Conservation (phyloP, 2,329 filamentous ascomycete species). For the Sporothrix curviconia region DNA sequence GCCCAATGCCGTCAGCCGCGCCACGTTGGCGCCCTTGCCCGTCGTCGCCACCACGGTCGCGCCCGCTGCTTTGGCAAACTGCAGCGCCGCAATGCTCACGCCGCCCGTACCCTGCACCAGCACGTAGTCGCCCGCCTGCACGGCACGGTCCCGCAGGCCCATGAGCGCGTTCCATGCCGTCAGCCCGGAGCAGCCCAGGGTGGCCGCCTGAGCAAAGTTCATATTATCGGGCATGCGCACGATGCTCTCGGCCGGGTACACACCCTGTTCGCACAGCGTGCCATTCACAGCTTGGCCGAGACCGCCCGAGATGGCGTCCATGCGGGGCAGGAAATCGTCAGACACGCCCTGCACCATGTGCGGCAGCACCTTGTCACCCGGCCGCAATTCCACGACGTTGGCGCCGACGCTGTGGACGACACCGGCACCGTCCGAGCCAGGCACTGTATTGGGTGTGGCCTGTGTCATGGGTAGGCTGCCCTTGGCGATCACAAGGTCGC, state of each 20-base stretch:
- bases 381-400: conserved; percentile 33
- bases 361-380: conserved; percentile 29
- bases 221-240: conserved; percentile 55
- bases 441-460: conserved; percentile 38
- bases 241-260: conserved; percentile 62
- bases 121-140: conserved; percentile 52
- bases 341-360: not conserved
- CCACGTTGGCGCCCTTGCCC: conserved; percentile 44
- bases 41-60: conserved; percentile 54
- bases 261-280: conserved; percentile 58
- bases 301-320: conserved; percentile 50
- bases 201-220: conserved; percentile 46
- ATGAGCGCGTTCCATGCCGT: conserved; percentile 63
- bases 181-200: conserved; percentile 52
- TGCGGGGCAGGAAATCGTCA: conserved; percentile 45
- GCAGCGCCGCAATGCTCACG: conserved; percentile 60
- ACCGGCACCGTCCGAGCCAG: conserved; percentile 49
- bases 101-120: conserved; percentile 67
- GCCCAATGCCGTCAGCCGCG: conserved; percentile 45
- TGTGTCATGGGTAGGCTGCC: conserved; percentile 18
- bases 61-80: conserved; percentile 42
- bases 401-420: conserved; percentile 47
- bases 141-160: conserved; percentile 37
- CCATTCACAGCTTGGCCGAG: conserved; percentile 46
- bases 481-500: conserved; percentile 44